Evolutionary conservation across 2,329 filamentous ascomycete genomes (phyloP), one percentile per base, ranked within the genome.

Genomic region (Penicillium sp.): DNA sequence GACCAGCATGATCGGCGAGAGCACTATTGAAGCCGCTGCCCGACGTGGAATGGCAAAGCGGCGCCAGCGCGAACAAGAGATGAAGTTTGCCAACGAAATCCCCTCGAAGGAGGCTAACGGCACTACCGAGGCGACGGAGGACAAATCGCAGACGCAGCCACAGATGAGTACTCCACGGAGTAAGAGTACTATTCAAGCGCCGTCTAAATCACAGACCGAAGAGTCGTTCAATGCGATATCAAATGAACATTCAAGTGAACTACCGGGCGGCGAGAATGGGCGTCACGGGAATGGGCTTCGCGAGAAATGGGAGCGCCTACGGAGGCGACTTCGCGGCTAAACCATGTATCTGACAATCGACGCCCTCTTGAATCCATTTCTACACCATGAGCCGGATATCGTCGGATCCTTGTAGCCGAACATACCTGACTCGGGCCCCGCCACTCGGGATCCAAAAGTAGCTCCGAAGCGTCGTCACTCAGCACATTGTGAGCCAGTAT

Each of bases 391-490:
- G 6, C n/a, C 32, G 32, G 23, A 37, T 20, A 29, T 10, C 33
- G 18, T 5, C 6, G 0, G 33, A 37, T 3, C 15, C 18, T 5
- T 4, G 7, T 35, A 20, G 7, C 33, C 33, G 33, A 32, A 32
- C 31, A 6, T 35, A 35, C 32, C 15, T 35, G 24, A 15, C 23
- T 40, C 38, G 12, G 23, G 28, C 25, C 15, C 50, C 54, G 47
- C 55, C 50, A 44, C 49, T 63, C 63, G 65, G 65, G 44, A 7
- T 38, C 49, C 55, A 66, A 56, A 65, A 67, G 50, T 63, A 63
- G 62, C 50, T 32, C 65, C 65, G 64, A 57, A 47, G 50, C 45
- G 50, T 49, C 52, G 53, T 52, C 44, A 45, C 42, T 15, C 41
- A 1, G 42, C 41, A 46, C 50, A 32, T 44, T 46, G 18, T 9